Base-by-base conservation (phyloP, 2,329 filamentous ascomycete species). In the Xylariomycetidae sp. region DNA sequence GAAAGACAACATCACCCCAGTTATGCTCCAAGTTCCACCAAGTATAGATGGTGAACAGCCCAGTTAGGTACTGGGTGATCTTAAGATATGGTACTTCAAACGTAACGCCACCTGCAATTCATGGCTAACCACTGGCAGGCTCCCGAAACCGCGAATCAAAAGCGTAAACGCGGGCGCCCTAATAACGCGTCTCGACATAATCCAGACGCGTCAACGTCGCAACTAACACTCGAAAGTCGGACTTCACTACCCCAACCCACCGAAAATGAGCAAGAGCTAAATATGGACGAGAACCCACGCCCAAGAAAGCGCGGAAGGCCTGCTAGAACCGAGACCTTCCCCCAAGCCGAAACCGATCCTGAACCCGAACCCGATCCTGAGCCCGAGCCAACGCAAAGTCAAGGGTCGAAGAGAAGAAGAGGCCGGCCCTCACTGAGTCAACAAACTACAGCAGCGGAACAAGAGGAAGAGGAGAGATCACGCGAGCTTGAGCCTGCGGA, bases 81-180 rank as follows among this genome's bases (percentile, higher is more conserved):
- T n/a, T n/a, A n/a, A n/a, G n/a, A n/a, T n/a, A n/a, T n/a, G n/a
- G n/a, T n/a, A n/a, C n/a, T n/a, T n/a, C n/a, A n/a, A n/a, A n/a
- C n/a, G n/a, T n/a, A n/a, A n/a, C n/a, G n/a, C n/a, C n/a, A n/a
- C n/a, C n/a, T n/a, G n/a, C n/a, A n/a, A n/a, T n/a, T n/a, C n/a
- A n/a, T n/a, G n/a, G n/a, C n/a, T n/a, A 34, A 36, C 15, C 14
- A 27, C n/a, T 23, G 8, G 11, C 26, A 54, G 54, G 46, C 42
- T 11, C 36, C 44, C 23, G 46, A 53, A 33, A 43, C 54, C 19
- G 49, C 48, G 17, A 56, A 56, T 33, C 56, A 56, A 33, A 64
- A 63, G 45, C 65, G 65, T 43, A 69, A 67, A 49, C 66, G 65
- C 51, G 62, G 62, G 34, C 57, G 61, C 25, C 62, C 59, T 10